Evolutionary conservation across 495 filamentous ascomycete genomes (phyloP), one percentile per base, ranked within the genome.

Genomic region (Penicillium fimorum): DNA sequence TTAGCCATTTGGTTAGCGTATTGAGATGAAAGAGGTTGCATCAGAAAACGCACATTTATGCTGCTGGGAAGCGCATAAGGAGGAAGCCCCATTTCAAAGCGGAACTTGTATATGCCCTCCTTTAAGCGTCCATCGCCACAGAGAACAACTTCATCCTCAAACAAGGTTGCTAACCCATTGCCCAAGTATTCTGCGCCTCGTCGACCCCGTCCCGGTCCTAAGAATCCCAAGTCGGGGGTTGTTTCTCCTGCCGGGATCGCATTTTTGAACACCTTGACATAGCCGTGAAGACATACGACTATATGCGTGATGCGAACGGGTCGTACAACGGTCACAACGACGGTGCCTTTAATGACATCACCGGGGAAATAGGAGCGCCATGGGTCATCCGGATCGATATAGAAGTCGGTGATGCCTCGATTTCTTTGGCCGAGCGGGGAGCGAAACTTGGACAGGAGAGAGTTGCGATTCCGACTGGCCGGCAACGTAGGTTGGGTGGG

Each of bases 81-180:
- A 11, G 95, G 91, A 53, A 88, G 82, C 32, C 87, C 77, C 66
- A 96, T 81, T 66, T 96, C 90, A 56, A 97, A 98, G 45, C 89
- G 85, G 70, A 98, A 98, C 63, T 94, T 88, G 67, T 96, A 98
- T 47, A 88, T 79, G 12, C 91, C 90, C 49, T 89, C 82, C 52
- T 91, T 88, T 27, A 97, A 78, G 60, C 88, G 83, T 5, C 94
- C 92, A 54, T 97, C 92, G 22, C 92, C 93, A 65, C 92, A 96
- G 37, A 97, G 79, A 15, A 93, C 86, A 54, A 87, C 78, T 67
- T 98, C 91, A 65, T 97, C 92, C 70, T 93, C 88, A 62, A 97
- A 97, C 41, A 98, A 73, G 7, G 87, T 90, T 11, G 87, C 87
- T 64, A 90, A 82, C 24, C 92, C 92, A 76, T 92, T 90, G 32